phyloP scores from a whole-genome alignment of 139 green algal species.

The Eudorina sp. region DNA sequence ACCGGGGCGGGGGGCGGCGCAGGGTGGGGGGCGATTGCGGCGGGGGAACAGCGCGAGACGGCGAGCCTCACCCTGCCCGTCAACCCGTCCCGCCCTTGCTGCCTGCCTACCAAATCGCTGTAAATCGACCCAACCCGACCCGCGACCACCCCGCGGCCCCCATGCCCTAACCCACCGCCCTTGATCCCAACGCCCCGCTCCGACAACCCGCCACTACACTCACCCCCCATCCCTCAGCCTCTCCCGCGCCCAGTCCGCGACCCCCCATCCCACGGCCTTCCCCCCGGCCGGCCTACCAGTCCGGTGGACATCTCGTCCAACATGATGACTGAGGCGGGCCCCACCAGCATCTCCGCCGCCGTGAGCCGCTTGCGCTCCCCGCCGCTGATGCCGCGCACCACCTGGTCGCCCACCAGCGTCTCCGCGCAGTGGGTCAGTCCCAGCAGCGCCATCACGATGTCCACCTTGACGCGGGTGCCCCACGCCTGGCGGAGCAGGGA shows the following conservation, averaged over 20 bases:
- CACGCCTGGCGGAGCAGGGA: constrained; percentile 27
- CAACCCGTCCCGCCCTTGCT: too few relatives aligned
- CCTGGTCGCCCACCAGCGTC: constrained; percentile 77
- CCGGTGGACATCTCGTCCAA: constrained; percentile 78
- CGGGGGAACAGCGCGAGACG: too few relatives aligned
- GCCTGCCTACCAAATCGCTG: too few relatives aligned
- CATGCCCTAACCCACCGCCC: too few relatives aligned
- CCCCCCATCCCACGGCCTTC: background rate
- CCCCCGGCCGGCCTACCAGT: constrained; percentile 29
- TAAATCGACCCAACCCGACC: too few relatives aligned
- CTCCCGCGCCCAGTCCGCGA: too few relatives aligned
- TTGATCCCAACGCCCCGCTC: too few relatives aligned
- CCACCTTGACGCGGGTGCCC: constrained; percentile 45
- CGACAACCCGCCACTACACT: too few relatives aligned
- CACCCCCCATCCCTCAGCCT: background rate
- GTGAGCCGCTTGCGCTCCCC: constrained; percentile 87
- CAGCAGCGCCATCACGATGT: constrained; percentile 49
- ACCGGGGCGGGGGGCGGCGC: too few relatives aligned
- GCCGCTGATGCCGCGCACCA: constrained; percentile 81
- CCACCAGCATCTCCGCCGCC: constrained; percentile 77
- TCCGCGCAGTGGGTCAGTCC: constrained; percentile 58
- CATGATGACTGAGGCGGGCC: constrained; percentile 54
- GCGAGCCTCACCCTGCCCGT: too few relatives aligned
- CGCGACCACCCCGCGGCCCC: too few relatives aligned
- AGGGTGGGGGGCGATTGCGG: too few relatives aligned